Conservation (phyloP, 1,139 yeast species). For the Yueomyces sp. region DNA sequence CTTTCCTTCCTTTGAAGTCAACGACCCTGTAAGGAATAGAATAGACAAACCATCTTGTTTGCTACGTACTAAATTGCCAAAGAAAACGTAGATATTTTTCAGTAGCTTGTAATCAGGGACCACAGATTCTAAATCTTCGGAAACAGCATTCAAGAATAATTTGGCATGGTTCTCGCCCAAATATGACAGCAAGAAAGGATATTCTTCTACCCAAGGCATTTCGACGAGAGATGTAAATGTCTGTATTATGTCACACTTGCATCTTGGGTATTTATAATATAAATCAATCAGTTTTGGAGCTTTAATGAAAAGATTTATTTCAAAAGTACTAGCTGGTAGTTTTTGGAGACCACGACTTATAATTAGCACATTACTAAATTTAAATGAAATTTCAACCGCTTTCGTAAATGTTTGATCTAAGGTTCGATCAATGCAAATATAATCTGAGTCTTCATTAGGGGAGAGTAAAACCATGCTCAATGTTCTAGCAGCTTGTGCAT, state of each 20-base stretch:
- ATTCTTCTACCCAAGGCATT: slow-evolving; percentile 45
- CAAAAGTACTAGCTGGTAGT: slow-evolving; percentile 50
- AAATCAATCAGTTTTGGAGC: slow-evolving; percentile 48
- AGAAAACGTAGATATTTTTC: slow-evolving; percentile 52
- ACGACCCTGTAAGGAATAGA: slow-evolving; percentile 61
- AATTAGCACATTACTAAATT: slow-evolving; percentile 34
- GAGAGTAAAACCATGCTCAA: slow-evolving; percentile 32
- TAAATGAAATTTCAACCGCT: slow-evolving; percentile 27
- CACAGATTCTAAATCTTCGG: slow-evolving; percentile 46
- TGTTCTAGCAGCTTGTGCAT: slow-evolving; percentile 38
- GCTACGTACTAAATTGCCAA: slow-evolving; percentile 64
- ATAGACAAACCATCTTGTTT: slow-evolving; percentile 82
- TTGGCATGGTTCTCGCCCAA: slow-evolving; percentile 55
- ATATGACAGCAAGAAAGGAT: slow-evolving; percentile 74
- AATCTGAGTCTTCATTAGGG: slow-evolving; percentile 15
- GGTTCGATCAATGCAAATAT: slow-evolving; percentile 1
- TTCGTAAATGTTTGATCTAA: slow-evolving; percentile 12
- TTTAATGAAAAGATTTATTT: slow-evolving; percentile 41
- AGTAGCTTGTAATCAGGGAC: slow-evolving; percentile 46
- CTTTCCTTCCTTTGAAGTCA: slow-evolving; percentile 21
- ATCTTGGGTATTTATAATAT: slow-evolving; percentile 37
- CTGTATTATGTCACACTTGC: slow-evolving; percentile 42
- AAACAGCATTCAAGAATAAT: slow-evolving; percentile 44
- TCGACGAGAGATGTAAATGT: slow-evolving; percentile 50
- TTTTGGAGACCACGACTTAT: slow-evolving; percentile 42